phyloP scores from a whole-genome alignment of 1,139 yeast genomes.

The Debaryomyces robertsiae region DNA sequence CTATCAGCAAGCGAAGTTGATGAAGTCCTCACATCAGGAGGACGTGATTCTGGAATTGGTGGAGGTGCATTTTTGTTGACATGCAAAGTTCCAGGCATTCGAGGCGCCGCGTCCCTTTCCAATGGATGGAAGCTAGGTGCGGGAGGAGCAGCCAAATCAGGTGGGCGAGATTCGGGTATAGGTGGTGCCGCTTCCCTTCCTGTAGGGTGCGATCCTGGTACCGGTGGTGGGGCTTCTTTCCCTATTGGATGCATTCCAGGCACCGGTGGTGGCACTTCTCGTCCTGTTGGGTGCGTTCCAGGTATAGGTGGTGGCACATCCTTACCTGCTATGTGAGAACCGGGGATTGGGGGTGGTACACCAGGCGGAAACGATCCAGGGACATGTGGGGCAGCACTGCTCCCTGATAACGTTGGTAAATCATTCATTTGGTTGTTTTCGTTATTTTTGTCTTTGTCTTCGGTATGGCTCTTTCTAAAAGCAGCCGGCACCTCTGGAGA shows the following conservation, averaged over 20 bases:
- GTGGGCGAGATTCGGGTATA: conserved; percentile 12
- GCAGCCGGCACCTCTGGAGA: conserved; percentile 15
- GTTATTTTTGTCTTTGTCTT: background rate
- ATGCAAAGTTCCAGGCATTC: conserved; percentile 3
- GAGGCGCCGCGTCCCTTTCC: conserved; percentile 9
- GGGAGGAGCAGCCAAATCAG: conserved; percentile 12
- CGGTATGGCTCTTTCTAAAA: background rate
- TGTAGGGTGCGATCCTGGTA: conserved; percentile 11
- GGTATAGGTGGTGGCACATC: conserved; percentile 19
- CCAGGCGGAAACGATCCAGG: background rate
- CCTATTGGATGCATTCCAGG: conserved; percentile 10
- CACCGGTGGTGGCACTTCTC: conserved; percentile 16
- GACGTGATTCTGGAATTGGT: conserved; percentile 4
- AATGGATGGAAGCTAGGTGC: conserved; percentile 4
- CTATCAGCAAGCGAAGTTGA: conserved; percentile 15
- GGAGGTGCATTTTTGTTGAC: conserved; percentile 1
- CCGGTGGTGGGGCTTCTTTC: conserved; percentile 17
- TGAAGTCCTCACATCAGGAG: conserved; percentile 5
- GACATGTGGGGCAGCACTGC: conserved; percentile 2
- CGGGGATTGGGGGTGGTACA: conserved; percentile 9
- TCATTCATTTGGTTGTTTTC: too few relatives aligned
- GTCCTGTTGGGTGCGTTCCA: background rate
- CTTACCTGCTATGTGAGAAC: background rate
- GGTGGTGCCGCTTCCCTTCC: conserved; percentile 16
- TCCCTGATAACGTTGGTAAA: background rate